Evolutionary conservation across 225 moss, liverwort and hornwort genomes (phyloP).

Genomic region (Thuidium tamariscinum): DNA sequence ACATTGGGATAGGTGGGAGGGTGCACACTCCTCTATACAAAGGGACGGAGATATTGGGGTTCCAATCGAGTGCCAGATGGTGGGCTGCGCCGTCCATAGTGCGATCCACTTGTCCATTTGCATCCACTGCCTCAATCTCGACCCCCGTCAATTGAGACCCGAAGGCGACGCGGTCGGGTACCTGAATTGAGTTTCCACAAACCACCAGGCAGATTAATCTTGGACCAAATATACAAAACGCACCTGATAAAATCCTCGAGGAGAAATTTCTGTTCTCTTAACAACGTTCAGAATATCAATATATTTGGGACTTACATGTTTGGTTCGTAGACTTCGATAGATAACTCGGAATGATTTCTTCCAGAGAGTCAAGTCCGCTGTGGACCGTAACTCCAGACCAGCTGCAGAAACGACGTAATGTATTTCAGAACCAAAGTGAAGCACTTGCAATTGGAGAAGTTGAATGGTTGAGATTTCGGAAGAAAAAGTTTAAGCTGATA

Average conservation of each 20-base stretch:
- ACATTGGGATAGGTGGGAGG: constrained; percentile 7
- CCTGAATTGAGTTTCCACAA: background rate
- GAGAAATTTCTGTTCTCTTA: background rate
- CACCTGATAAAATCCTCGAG: background rate
- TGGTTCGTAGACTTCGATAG: background rate
- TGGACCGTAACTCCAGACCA: background rate
- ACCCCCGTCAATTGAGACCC: constrained; percentile 5
- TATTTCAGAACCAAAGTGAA: background rate
- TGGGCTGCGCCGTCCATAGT: constrained; percentile 7
- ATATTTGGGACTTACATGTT: background rate
- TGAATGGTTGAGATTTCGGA: background rate
- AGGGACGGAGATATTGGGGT: background rate
- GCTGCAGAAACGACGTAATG: background rate
- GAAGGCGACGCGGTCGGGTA: background rate
- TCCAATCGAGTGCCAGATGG: constrained; percentile 6
- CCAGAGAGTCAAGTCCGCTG: background rate
- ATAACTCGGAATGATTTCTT: background rate
- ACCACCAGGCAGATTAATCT: background rate
- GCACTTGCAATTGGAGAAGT: background rate
- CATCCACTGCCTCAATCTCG: constrained; percentile 14
- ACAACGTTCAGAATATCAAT: background rate
- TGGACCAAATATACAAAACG: background rate
- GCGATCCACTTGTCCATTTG: constrained; percentile 9
- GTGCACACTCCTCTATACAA: constrained; percentile 4
- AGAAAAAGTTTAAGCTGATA: background rate